Conservation (phyloP, 768 basidiomycete genomes). For the Coprinopsis sp. region DNA sequence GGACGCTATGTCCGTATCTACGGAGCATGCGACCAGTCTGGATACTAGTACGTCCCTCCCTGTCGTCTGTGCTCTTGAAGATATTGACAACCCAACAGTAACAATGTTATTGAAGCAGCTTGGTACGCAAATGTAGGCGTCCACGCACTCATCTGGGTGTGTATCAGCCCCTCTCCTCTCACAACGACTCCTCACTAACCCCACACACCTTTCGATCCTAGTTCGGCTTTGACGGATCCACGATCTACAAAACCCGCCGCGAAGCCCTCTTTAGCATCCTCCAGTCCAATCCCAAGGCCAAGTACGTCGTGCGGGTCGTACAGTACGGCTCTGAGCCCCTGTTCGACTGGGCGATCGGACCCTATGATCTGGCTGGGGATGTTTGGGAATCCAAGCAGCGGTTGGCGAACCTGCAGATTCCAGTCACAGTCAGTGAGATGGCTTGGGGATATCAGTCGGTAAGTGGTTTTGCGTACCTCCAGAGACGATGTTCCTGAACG, state of each 20-base stretch:
- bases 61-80: background rate
- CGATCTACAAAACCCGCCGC: constrained; percentile 52
- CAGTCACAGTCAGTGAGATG: constrained; percentile 66
- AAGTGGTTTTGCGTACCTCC: no score
- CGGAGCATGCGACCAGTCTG: constrained; percentile 39
- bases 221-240: constrained; percentile 45
- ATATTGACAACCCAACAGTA: constrained; percentile 20
- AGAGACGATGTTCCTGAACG: background rate
- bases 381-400: constrained; percentile 45
- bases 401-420: constrained; percentile 50
- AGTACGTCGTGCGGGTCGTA: constrained; percentile 58
- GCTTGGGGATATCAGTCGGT: constrained; percentile 54
- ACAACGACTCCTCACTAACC: constrained; percentile 3
- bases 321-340: constrained; percentile 74
- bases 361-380: constrained; percentile 45
- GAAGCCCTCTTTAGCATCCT: constrained; percentile 48
- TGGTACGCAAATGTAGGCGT: constrained; percentile 67
- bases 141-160: constrained; percentile 70
- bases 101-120: constrained; percentile 63
- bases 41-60: constrained; percentile 39
- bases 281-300: constrained; percentile 56
- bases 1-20: constrained; percentile 65
- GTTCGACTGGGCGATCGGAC: constrained; percentile 51
- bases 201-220: constrained; percentile 19
- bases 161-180: constrained; percentile 11